Percentiles rank a stretch among this genome's conserved stretches.
Conservation (phyloP, 176 grass and related monocot genomes). For the Areca catechu region DNA sequence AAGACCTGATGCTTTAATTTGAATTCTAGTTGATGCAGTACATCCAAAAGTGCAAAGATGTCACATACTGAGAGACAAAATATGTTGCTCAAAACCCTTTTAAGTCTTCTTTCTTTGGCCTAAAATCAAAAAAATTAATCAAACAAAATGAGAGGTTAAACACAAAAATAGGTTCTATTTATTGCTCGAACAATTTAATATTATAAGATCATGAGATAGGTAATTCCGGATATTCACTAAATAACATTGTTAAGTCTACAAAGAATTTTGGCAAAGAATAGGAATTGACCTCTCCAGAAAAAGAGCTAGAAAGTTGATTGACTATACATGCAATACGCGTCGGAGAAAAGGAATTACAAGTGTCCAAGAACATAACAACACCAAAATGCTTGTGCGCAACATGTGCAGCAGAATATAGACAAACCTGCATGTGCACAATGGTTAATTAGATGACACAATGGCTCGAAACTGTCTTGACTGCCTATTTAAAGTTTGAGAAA, state of each 20-base stretch:
- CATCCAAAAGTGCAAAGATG: slow-evolving; percentile 76
- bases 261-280: not conserved
- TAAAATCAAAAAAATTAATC: slow-evolving; percentile 24
- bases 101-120: slow-evolving; percentile 39
- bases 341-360: slow-evolving; percentile 80
- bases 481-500: not conserved
- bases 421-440: slow-evolving; percentile 38
- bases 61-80: slow-evolving; percentile 65
- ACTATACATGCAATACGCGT: slow-evolving; percentile 37
- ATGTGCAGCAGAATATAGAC: slow-evolving; percentile 54
- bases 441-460: no score
- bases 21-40: slow-evolving; percentile 56
- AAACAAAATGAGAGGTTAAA: not conserved
- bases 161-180: no score
- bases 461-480: no score
- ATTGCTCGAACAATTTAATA: no score
- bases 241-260: no score
- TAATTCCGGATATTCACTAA: no score
- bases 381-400: slow-evolving; percentile 43
- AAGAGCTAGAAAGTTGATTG: slow-evolving; percentile 24
- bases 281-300: slow-evolving; percentile 32
- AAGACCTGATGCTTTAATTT: slow-evolving; percentile 47
- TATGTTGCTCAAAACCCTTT: slow-evolving; percentile 62
- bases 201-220: no score
- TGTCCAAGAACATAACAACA: slow-evolving; percentile 68